Conservation (phyloP, 345 rosid genomes). For the Viola odorata region DNA sequence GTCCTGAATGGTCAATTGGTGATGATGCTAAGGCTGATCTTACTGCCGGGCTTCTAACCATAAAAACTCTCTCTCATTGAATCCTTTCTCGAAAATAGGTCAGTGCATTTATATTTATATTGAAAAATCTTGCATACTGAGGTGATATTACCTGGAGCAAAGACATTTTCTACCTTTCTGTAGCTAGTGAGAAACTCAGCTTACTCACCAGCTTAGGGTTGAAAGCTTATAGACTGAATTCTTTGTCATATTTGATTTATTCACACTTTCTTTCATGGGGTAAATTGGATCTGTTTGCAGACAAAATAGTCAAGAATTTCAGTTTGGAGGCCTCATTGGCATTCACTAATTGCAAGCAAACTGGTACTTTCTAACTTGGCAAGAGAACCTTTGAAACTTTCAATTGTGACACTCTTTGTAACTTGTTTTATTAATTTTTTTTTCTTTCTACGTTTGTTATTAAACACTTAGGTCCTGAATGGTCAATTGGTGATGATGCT, state of each 20-base stretch:
- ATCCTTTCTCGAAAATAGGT: conserved; percentile 77
- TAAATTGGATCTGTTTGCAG: conserved; percentile 34
- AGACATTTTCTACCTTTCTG: too few species aligned
- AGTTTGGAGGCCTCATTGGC: conserved; percentile 40
- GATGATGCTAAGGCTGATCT: conserved; percentile 24
- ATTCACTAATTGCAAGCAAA: conserved; percentile 35
- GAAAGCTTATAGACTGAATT: too few species aligned
- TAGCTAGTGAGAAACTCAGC: too few species aligned
- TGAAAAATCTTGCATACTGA: too few species aligned
- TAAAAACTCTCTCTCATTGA: conserved; percentile 54
- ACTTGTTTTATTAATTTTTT: not conserved
- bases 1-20: conserved; percentile 33
- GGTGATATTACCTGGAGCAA: too few species aligned
- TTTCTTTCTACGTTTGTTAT: conserved; percentile 6
- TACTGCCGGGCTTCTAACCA: conserved; percentile 47
- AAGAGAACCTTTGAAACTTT: not conserved
- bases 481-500: conserved; percentile 33
- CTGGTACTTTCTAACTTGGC: conserved; percentile 39
- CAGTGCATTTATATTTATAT: too few species aligned
- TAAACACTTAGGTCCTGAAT: conserved; percentile 29
- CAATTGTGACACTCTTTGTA: not conserved
- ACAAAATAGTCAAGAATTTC: conserved; percentile 40
- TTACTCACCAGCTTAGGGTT: too few species aligned
- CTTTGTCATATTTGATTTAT: too few species aligned
- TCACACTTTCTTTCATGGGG: conserved; percentile 15